Base-by-base conservation (phyloP, 2,329 filamentous ascomycete genomes). In the Claviceps quebecensis region DNA sequence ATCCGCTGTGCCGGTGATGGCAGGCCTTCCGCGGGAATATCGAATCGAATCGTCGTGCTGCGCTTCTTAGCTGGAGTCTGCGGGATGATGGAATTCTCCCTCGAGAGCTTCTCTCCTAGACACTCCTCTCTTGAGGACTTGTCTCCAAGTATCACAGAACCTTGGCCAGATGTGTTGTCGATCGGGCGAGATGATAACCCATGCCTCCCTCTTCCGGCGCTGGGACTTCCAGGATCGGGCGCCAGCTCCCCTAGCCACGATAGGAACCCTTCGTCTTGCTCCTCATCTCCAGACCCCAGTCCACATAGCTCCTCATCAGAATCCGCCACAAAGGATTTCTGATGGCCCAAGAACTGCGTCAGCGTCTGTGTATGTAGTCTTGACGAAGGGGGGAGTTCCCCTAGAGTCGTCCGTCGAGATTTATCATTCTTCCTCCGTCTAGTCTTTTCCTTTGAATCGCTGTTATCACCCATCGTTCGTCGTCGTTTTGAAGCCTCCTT, bases 361-460 rank as follows among this genome's bases (percentile, higher is more conserved):
- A 72, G 55, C 3, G 69, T 72, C 53, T 72, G 69, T 14, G 69
- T 71, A 44, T 69, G 66, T 38, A 66, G 68, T 8, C 58, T 65
- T 5, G 65, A 63, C 41, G 59, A 61, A 8, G 64, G 54, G 4
- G 41, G 55, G 11, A 48, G 40, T 34, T 67, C 66, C n/a, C 63
- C 65, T 29, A 57, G 54, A 2, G 66, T 67, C 56, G 55, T 68
- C 19, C 63, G 59, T 48, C 63, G 53, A 23, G 59, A 54, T 45
- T 50, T 56, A 19, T 52, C 54, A 37, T 53, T 53, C 16, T 16
- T 14, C 36, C 34, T 17, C n/a, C 29, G 29, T 34, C 22, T 11
- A 1, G 16, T 23, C 14, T 22, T 43, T 16, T n/a, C 14, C 14
- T 52, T 52, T 19, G 49, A 49, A 26, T 53, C 51, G 40, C 50